A percentile compares a stretch with the other conserved stretches of the same genome.
These are phyloP conservation scores for Strigomonas culicis DNA, from an alignment of 208 protist species.

Conservation along the genomic window DNA sequence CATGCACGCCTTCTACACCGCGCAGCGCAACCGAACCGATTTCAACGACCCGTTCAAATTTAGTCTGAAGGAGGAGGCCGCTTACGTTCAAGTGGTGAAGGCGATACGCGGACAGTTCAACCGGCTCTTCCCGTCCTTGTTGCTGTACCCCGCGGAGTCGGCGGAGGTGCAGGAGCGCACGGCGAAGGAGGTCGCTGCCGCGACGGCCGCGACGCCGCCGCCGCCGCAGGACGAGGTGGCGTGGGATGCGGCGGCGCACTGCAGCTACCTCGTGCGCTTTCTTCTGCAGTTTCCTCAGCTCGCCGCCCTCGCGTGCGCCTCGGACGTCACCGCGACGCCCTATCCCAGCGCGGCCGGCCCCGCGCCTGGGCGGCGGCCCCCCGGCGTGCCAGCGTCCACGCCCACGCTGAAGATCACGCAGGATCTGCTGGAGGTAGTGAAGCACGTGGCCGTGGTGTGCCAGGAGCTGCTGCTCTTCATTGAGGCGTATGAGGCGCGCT, in stretches of 20 bases:
- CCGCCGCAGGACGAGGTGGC: background rate
- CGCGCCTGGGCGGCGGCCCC: background rate
- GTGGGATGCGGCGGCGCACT: conserved; percentile 26
- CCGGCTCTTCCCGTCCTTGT: conserved; percentile 33
- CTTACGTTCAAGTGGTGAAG: conserved; percentile 48
- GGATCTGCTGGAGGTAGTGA: conserved; percentile 46
- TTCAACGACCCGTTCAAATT: conserved; percentile 69
- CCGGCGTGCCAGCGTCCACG: conserved; percentile 7
- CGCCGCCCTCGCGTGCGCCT: conserved; percentile 57
- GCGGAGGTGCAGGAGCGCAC: conserved; percentile 56
- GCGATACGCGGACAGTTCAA: conserved; percentile 55
- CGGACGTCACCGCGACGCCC: conserved; percentile 7
- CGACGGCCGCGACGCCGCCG: background rate
- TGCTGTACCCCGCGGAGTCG: conserved; percentile 73
- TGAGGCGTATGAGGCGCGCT: conserved; percentile 39
- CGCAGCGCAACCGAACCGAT: conserved; percentile 42
- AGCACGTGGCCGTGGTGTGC: conserved; percentile 55
- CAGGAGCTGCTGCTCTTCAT: conserved; percentile 72
- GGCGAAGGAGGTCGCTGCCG: conserved; percentile 18
- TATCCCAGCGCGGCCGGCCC: background rate
- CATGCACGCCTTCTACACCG: conserved; percentile 39
- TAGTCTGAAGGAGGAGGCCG: conserved; percentile 54
- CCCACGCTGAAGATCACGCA: conserved; percentile 35
- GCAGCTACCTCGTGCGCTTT: conserved; percentile 76
- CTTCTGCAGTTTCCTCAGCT: conserved; percentile 84